Conservation (phyloP, 176 grass and related monocot genomes). For the Themeda triandra region DNA sequence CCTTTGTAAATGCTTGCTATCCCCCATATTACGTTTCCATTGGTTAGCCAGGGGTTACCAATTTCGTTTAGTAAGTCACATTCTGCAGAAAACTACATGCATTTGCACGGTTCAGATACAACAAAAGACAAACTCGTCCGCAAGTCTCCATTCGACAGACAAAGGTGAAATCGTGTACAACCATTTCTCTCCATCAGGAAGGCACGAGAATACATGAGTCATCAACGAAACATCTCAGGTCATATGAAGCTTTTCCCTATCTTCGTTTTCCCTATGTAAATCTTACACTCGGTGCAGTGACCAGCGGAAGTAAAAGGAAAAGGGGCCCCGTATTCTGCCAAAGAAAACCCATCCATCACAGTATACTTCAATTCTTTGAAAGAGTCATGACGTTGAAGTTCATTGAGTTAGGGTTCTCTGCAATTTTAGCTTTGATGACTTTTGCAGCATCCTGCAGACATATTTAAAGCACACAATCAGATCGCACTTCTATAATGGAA, state of each 20-base stretch:
- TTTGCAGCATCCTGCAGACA: constrained; percentile 60
- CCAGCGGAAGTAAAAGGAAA: not conserved
- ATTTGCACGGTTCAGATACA: not conserved
- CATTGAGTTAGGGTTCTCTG: constrained; percentile 51
- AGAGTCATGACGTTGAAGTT: constrained; percentile 81
- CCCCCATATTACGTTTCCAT: not conserved
- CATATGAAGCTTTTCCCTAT: not conserved
- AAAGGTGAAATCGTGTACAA: not conserved
- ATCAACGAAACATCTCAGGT: not conserved
- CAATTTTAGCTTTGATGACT: constrained; percentile 67
- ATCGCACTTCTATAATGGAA: not conserved
- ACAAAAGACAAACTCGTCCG: not conserved
- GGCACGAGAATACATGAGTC: not conserved
- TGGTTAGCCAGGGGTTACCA: not conserved
- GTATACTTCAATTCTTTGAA: constrained; percentile 35
- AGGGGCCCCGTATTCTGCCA: not conserved
- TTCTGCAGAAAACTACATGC: not conserved
- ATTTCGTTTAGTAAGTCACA: not conserved
- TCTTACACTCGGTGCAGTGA: not conserved
- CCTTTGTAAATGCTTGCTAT: not conserved
- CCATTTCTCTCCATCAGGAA: not conserved
- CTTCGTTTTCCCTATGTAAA: not conserved
- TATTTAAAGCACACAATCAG: not conserved
- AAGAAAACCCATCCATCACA: not conserved
- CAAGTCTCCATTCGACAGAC: not conserved